Evolutionary conservation across 2,329 filamentous ascomycete genomes (phyloP).

Genomic region (Diaporthe citrichinensis): DNA sequence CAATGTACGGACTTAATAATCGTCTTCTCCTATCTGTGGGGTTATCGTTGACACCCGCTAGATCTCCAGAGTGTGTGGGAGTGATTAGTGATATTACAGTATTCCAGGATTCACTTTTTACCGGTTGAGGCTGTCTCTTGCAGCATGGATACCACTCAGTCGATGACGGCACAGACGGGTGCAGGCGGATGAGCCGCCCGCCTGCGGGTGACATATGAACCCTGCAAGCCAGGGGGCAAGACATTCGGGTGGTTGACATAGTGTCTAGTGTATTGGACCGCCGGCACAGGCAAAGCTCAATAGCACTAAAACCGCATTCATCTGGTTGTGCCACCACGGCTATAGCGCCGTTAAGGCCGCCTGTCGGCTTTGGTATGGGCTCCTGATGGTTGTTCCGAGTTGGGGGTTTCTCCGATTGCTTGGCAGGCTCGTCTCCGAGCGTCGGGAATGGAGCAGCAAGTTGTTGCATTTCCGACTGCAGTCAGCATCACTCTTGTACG

Average conservation of each 20-base stretch:
- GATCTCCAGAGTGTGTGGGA: background rate
- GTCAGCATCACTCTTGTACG: background rate
- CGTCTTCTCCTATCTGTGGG: background rate
- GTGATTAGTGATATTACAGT: constrained; percentile 21
- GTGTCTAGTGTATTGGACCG: background rate
- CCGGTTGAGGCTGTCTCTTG: background rate
- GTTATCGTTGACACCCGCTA: background rate
- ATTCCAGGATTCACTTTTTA: background rate
- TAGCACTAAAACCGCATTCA: background rate
- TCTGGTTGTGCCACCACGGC: background rate
- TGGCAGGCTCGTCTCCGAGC: background rate
- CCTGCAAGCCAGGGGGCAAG: background rate
- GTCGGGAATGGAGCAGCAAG: background rate
- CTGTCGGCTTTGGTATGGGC: background rate
- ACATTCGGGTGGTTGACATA: background rate
- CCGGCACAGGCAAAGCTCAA: background rate
- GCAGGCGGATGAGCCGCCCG: constrained; percentile 18
- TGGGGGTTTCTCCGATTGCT: background rate
- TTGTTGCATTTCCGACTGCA: background rate
- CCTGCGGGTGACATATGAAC: background rate
- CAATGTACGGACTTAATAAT: background rate
- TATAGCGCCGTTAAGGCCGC: background rate
- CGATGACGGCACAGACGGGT: constrained; percentile 13
- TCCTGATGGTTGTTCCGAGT: background rate
- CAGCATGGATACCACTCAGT: background rate